Evolutionary conservation across 495 filamentous ascomycete species (phyloP), one percentile per base, ranked within the genome.

Genomic region (Jackrogersella multiformis): DNA sequence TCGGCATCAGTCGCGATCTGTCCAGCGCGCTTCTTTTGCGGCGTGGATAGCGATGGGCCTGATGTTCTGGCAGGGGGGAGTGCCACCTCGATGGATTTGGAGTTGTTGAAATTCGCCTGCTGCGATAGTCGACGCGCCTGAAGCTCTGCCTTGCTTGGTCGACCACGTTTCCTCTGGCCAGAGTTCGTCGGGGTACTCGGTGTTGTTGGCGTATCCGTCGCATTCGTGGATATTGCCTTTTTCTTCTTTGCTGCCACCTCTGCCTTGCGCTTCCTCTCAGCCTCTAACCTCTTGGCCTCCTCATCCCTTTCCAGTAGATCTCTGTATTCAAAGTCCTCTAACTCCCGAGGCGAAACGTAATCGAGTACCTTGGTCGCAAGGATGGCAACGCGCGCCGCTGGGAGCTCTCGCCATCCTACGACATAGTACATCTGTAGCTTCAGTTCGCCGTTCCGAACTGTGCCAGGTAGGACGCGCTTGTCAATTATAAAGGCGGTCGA

Each of bases 401-500:
- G 81, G 5, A 77, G 57, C 44, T 82, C 80, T 21, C 73, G 74
- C 70, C 80, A 84, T 7, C 78, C 77, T 0, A 84, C 73, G 7
- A 79, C 52, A 24, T 84, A 84, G 63, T 76, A 73, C 21, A 78
- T 68, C 2, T 77, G 66, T 6, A 74, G 56, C 26, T 70, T 66
- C 24, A 66, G 55, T 3, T 78, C 76, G 16, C 74, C 74, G 12
- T 73, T 69, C 16, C 72, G 56, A 13, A 72, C 44, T 7, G 55
- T 52, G 13, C 65, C 54, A 9, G 79, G 79, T n/a, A 78, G 56
- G 20, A 82, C 68, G 57, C 75, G 70, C 42, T 81, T 77, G 67
- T 81, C 76, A 69, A 82, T 67, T 52, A 84, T 82, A 61, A 79
- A 82, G 15, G 78, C 81, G 32, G 76, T 76, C 13, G 80, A 77